A percentile compares a stretch with the other conserved stretches of the same genome.
Conservation (phyloP, 164 flowering plant genomes). For the Saururus chinensis region DNA sequence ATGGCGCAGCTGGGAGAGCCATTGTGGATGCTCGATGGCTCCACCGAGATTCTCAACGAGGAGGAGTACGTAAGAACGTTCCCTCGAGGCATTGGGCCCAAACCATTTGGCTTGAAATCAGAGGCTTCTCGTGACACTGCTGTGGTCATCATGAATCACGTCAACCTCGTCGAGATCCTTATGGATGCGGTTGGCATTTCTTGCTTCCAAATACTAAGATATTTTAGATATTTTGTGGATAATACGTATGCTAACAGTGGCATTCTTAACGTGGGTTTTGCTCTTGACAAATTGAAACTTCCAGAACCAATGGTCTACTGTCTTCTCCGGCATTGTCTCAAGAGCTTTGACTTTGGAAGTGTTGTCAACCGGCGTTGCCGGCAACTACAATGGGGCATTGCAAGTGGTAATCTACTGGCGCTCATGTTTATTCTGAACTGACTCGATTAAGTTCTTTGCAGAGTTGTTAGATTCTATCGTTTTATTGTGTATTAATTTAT, state of each 20-base stretch:
- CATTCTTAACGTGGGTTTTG: no score
- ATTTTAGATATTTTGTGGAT: no score
- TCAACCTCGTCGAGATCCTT: slow-evolving; percentile 67
- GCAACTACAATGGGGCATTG: slow-evolving; percentile 74
- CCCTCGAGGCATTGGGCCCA: slow-evolving; percentile 65
- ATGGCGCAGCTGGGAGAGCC: slow-evolving; percentile 70
- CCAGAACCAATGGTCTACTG: slow-evolving; percentile 66
- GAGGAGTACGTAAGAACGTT: slow-evolving; percentile 61
- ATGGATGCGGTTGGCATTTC: slow-evolving; percentile 71
- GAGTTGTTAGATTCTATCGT: no score
- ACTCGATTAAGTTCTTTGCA: no score
- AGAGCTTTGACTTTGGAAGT: slow-evolving; percentile 66
- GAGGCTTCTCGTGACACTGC: slow-evolving; percentile 69
- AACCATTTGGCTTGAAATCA: slow-evolving; percentile 35
- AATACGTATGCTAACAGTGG: no score
- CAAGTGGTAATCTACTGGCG: slow-evolving; percentile 51
- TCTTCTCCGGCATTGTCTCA: slow-evolving; percentile 73
- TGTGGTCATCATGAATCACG: slow-evolving; percentile 57
- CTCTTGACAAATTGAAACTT: neutral
- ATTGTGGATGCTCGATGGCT: slow-evolving; percentile 50
- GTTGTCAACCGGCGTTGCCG: slow-evolving; percentile 76
- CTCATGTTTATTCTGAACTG: no score
- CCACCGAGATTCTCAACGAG: slow-evolving; percentile 28
- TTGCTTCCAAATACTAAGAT: neutral
- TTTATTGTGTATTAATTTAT: no score